These are phyloP conservation scores for Apiospora pterosperma DNA, from an alignment of 2,329 filamentous ascomycete genomes.

Conservation along the genomic window DNA sequence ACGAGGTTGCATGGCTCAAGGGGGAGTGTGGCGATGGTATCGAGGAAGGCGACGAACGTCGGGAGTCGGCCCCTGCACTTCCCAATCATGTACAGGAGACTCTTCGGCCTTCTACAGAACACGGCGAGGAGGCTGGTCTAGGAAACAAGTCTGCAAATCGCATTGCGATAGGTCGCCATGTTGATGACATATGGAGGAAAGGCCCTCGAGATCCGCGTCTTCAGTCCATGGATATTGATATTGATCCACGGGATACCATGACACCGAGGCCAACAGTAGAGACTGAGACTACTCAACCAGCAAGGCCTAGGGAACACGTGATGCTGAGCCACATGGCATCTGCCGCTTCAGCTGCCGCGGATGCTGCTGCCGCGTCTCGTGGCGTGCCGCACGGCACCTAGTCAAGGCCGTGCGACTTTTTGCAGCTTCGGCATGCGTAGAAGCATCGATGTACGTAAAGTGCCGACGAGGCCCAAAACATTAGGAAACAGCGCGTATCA, in stretches of 20 bases:
- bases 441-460: background rate
- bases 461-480: too few species aligned
- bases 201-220: conserved; percentile 16
- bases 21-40: conserved; percentile 25
- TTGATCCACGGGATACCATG: conserved; percentile 20
- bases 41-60: conserved; percentile 26
- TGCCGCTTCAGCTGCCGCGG: conserved; percentile 27
- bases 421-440: background rate
- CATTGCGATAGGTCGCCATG: conserved; percentile 23
- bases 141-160: conserved; percentile 12
- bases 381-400: conserved; percentile 13
- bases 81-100: conserved; percentile 19
- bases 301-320: conserved; percentile 15
- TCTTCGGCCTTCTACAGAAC: conserved; percentile 18
- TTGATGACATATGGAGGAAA: conserved; percentile 29
- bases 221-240: conserved; percentile 29
- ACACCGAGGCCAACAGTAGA: conserved; percentile 12
- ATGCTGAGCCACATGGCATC: conserved; percentile 34
- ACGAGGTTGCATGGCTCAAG: conserved; percentile 49
- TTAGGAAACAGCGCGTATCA: background rate
- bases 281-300: conserved; percentile 13
- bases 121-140: conserved; percentile 18
- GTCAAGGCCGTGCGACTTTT: background rate
- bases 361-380: conserved; percentile 19
- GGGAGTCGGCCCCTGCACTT: conserved; percentile 9